A percentile compares a stretch with the other conserved stretches of the same genome.
phyloP scores from a whole-genome alignment of 805 yeast genomes.

The Saccharomycopsis lassenensis region DNA sequence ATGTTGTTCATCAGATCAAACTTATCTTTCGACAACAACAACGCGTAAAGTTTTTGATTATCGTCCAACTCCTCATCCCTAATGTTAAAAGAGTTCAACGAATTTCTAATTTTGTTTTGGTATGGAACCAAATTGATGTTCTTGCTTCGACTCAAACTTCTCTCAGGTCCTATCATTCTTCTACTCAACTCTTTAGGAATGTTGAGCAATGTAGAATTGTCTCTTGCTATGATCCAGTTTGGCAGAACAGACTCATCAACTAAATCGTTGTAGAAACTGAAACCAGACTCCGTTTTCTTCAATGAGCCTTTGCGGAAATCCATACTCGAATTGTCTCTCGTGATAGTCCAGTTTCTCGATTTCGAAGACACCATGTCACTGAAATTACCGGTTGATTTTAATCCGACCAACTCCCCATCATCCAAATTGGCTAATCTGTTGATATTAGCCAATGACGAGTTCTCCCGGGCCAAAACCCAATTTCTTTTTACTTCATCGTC shows the following conservation, averaged over 20 bases:
- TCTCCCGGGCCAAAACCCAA: constrained; percentile 19
- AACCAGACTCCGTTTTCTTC: constrained; percentile 12
- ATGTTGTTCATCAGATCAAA: constrained; percentile 12
- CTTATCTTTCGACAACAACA: constrained; percentile 9
- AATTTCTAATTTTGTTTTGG: constrained; percentile 11
- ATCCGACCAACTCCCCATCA: too few species aligned
- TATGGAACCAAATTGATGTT: constrained; percentile 15
- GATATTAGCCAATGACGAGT: constrained; percentile 17
- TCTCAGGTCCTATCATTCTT: constrained; percentile 10
- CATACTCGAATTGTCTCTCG: constrained; percentile 15
- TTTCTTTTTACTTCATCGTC: constrained; percentile 17
- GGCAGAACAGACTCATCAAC: constrained; percentile 16
- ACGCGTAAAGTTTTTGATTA: constrained; percentile 14
- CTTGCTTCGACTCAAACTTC: constrained; percentile 14
- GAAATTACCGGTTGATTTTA: constrained; percentile 1
- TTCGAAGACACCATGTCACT: not conserved
- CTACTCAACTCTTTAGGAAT: constrained; percentile 14
- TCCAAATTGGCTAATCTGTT: constrained; percentile 5
- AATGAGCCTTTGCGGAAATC: constrained; percentile 5
- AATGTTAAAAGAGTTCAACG: constrained; percentile 10
- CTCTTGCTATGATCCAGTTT: constrained; percentile 19
- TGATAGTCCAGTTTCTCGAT: constrained; percentile 15
- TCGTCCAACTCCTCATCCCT: constrained; percentile 13
- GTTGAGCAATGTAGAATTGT: constrained; percentile 17
- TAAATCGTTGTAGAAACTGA: constrained; percentile 16